A percentile compares a stretch with the other conserved stretches of the same genome.
These are phyloP conservation scores for Fusarium beomiforme DNA, from an alignment of 2,329 filamentous ascomycete species.

Conservation along the genomic window DNA sequence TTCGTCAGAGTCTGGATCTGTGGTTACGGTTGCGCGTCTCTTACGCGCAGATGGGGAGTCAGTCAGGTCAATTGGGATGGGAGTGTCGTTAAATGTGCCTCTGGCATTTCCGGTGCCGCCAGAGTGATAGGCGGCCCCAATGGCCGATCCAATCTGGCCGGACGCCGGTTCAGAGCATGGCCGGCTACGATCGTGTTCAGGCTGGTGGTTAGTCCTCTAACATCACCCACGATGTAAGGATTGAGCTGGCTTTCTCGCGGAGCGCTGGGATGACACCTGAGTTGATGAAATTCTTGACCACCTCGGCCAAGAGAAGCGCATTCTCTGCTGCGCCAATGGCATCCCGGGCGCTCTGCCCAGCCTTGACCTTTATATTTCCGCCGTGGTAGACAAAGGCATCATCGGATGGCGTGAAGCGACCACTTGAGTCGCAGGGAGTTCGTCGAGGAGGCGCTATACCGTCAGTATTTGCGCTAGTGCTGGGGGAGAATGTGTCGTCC, in stretches of 20 bases:
- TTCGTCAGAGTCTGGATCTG: background rate
- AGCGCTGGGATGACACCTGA: background rate
- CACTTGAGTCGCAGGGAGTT: too few species aligned
- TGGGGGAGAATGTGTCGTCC: background rate
- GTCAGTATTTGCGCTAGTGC: rapidly evolving
- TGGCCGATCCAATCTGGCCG: too few species aligned
- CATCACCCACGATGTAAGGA: too few species aligned
- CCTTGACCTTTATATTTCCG: background rate
- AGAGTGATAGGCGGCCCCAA: too few species aligned
- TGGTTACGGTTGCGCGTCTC: background rate
- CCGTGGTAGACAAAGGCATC: background rate
- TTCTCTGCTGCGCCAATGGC: background rate
- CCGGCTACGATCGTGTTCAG: too few species aligned
- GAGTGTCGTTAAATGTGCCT: background rate
- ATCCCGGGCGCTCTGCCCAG: background rate
- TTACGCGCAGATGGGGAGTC: background rate
- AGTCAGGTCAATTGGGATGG: rapidly evolving
- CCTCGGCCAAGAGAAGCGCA: rapidly evolving
- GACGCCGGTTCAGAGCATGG: too few species aligned
- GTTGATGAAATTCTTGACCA: background rate
- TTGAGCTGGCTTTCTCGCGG: rapidly evolving
- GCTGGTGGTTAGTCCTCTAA: too few species aligned
- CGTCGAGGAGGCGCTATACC: background rate
- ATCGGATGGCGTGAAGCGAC: background rate
- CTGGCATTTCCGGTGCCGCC: too few species aligned